Evolutionary conservation across 2,329 filamentous ascomycete species (phyloP).

Genomic region (Xylaria arbuscula): DNA sequence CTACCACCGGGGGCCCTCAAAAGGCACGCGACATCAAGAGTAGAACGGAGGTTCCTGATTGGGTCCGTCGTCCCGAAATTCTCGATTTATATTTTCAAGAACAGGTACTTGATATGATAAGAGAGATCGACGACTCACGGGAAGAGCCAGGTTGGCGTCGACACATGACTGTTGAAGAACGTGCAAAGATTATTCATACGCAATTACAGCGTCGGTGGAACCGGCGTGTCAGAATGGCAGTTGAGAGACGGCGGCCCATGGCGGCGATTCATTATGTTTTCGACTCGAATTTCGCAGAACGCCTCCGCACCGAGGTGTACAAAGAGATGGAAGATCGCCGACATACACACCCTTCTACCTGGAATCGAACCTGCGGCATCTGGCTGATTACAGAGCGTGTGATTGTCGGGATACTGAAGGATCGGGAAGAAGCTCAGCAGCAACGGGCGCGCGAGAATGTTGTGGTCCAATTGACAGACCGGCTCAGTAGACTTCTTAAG

Average conservation of each 20-base stretch:
- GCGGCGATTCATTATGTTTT: not conserved
- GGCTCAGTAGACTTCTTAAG: not conserved
- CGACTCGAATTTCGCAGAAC: not conserved
- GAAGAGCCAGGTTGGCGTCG: slow-evolving; percentile 4
- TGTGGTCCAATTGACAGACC: not conserved
- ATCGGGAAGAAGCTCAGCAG: not conserved
- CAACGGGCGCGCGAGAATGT: not conserved
- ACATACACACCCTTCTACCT: not conserved
- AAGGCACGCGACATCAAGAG: not conserved
- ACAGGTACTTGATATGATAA: not conserved
- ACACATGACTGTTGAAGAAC: not conserved
- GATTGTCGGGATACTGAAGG: not conserved
- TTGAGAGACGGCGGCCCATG: not conserved
- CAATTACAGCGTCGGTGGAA: not conserved
- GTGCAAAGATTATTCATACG: not conserved
- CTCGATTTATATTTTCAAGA: not conserved
- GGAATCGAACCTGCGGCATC: slow-evolving; percentile 13
- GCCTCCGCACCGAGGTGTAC: not conserved
- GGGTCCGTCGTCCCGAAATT: slow-evolving; percentile 4
- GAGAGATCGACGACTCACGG: not conserved
- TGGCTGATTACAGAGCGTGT: not conserved
- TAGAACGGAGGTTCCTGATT: not conserved
- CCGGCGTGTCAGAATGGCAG: not conserved
- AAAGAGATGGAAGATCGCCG: not conserved
- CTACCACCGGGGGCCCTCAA: not conserved